Percentiles rank a stretch among this genome's conserved stretches.
Conservation (phyloP, 2,329 filamentous ascomycete genomes). For the Elsinoe batatas region DNA sequence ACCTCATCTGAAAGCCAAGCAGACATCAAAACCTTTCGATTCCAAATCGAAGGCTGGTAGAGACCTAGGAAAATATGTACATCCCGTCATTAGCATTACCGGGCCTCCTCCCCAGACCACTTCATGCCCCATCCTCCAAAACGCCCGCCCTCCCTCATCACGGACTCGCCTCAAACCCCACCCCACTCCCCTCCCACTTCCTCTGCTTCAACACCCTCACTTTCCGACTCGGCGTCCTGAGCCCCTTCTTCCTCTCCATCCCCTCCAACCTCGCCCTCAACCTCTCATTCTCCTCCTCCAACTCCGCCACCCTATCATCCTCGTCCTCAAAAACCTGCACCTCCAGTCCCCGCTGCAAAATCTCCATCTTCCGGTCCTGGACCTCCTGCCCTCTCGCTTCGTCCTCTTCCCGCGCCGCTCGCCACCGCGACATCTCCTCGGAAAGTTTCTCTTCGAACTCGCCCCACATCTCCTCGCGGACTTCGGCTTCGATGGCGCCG, state of each 20-base stretch:
- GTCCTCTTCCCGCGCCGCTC: conserved; percentile 66
- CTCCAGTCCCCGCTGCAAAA: conserved; percentile 49
- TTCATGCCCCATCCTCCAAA: too few species aligned
- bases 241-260: conserved; percentile 31
- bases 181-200: conserved; percentile 34
- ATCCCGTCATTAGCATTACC: conserved; percentile 2
- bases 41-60: conserved; percentile 36
- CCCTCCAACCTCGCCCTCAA: conserved; percentile 32
- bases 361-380: conserved; percentile 77
- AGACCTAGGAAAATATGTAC: conserved; percentile 14
- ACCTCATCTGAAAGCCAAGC: conserved; percentile 36
- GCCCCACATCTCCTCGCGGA: conserved; percentile 77
- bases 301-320: conserved; percentile 26
- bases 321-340: conserved; percentile 34
- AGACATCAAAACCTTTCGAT: conserved; percentile 37
- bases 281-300: conserved; percentile 38
- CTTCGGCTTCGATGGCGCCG: conserved; percentile 69
- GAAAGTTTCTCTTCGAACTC: conserved; percentile 76
- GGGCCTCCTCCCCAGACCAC: background rate
- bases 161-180: conserved; percentile 23
- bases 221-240: conserved; percentile 39
- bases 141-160: background rate
- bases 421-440: conserved; percentile 71
- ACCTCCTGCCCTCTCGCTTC: conserved; percentile 70
- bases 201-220: conserved; percentile 41